Base-by-base conservation (phyloP, 2,329 filamentous ascomycete genomes). In the Cordyceps fumosorosea region DNA sequence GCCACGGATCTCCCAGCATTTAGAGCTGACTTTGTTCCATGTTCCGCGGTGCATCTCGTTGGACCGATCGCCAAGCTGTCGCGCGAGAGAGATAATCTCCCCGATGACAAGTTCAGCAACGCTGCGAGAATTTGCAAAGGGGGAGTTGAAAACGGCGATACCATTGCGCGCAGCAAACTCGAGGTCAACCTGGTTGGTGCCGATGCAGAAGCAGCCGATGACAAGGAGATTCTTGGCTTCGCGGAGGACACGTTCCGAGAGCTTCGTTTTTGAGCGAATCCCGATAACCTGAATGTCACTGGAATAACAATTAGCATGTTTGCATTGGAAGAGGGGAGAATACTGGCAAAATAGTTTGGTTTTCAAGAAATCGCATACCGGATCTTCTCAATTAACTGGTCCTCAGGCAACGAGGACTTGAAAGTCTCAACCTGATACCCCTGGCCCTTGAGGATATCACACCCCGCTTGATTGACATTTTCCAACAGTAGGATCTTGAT, bases 131-230 rank as follows among this genome's bases (percentile, higher is more conserved):
- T 99, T 99, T 78, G 90, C 93, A 78, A 99, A 99, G 1, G 95
- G 95, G 52, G 95, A 98, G 79, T 99, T 99, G 86, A 99, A 99
- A 66, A 99, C 95, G 42, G 93, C 92, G 73, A 98, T 96, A 67
- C 95, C 92, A 72, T 90, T 86, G 68, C 84, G 82, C 54, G 91
- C 91, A 34, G 92, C 91, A 72, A 86, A 93, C 65, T 91, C 84
- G 64, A 96, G 85, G 73, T 96, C 89, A 67, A 96, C 92, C 75
- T 96, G 92, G 79, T 96, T 98, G 62, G 95, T 99, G 67, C 95
- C 95, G 70, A 99, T 99, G 76, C 95, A 99, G 84, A 99, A 99
- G 80, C 95, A 99, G 64, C 95, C 95, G 69, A 98, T 86, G 65
- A 97, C 95, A 63, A 98, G 89, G 60, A 99, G 84, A 74, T 97